Evolutionary conservation across 2,329 filamentous ascomycete species (phyloP).

Genomic region (Madurella fahalii): DNA sequence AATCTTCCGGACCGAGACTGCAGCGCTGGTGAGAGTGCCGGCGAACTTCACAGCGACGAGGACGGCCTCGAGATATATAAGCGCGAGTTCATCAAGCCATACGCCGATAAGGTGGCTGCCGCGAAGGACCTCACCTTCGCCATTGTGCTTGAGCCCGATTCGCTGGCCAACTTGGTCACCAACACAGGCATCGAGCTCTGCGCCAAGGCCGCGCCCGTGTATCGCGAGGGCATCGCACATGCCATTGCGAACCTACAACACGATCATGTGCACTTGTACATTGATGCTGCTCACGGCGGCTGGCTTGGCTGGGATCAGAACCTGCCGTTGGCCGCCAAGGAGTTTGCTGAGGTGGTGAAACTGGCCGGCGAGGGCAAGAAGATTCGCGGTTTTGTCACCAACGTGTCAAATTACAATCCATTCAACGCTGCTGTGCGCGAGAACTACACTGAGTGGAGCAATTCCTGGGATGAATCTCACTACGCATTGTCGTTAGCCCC

Average conservation of each 20-base stretch:
- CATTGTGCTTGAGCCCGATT: conserved; percentile 43
- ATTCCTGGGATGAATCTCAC: conserved; percentile 39
- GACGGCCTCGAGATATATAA: conserved; percentile 40
- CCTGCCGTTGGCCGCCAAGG: conserved; percentile 37
- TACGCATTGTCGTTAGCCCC: conserved; percentile 38
- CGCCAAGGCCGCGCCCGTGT: conserved; percentile 34
- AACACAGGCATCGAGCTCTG: conserved; percentile 37
- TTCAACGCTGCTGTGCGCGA: conserved; percentile 37
- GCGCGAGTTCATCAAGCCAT: conserved; percentile 38
- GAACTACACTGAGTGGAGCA: conserved; percentile 39
- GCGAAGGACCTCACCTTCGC: conserved; percentile 40
- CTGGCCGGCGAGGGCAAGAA: conserved; percentile 30
- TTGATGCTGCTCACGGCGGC: conserved; percentile 41
- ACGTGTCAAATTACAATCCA: conserved; percentile 43
- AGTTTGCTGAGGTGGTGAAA: conserved; percentile 38
- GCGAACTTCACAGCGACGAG: conserved; percentile 37
- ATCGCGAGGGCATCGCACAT: conserved; percentile 41
- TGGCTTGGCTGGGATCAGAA: conserved; percentile 42
- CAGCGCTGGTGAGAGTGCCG: conserved; percentile 39
- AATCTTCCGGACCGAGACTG: conserved; percentile 45
- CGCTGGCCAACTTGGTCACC: conserved; percentile 41
- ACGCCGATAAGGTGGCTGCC: conserved; percentile 34
- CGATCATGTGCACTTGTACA: conserved; percentile 37
- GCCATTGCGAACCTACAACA: conserved; percentile 38
- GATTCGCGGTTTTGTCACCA: conserved; percentile 41